Percentiles rank a stretch among this genome's conserved stretches.
Evolutionary conservation across 2,329 filamentous ascomycete genomes (phyloP).

Genomic region (Endoconidiophora laricicola): DNA sequence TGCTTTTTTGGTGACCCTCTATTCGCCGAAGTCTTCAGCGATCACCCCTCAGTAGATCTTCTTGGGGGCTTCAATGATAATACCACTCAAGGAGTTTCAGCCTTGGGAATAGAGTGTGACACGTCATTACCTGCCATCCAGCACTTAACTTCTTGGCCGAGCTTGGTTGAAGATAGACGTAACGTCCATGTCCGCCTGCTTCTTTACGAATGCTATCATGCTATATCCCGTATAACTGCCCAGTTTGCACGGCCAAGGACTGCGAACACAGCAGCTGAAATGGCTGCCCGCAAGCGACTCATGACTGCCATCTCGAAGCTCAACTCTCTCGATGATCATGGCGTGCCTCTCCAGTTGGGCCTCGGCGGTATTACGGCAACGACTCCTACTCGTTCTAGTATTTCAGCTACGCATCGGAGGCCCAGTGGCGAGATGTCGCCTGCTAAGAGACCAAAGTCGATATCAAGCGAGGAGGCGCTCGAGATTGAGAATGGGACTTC

Average conservation of each 20-base stretch:
- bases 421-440: slow-evolving; percentile 27
- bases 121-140: background rate
- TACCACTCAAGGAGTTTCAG: background rate
- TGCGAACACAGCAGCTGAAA: slow-evolving; percentile 32
- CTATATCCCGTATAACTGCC: slow-evolving; percentile 32
- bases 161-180: slow-evolving; percentile 27
- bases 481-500: background rate
- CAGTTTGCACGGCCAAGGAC: slow-evolving; percentile 37
- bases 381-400: background rate
- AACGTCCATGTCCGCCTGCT: slow-evolving; percentile 31
- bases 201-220: slow-evolving; percentile 42
- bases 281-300: slow-evolving; percentile 35
- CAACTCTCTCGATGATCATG: slow-evolving; percentile 19
- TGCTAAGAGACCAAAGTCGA: slow-evolving; percentile 27
- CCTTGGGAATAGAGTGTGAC: background rate
- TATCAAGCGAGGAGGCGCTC: slow-evolving; percentile 9
- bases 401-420: slow-evolving; percentile 16
- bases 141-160: slow-evolving; percentile 9
- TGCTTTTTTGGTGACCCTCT: slow-evolving; percentile 44
- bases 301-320: slow-evolving; percentile 30
- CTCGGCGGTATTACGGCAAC: background rate
- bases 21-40: slow-evolving; percentile 32
- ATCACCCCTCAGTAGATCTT: slow-evolving; percentile 27
- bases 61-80: slow-evolving; percentile 28
- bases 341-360: background rate